Conservation (phyloP, 768 basidiomycete species). For the Daedalea quercina region DNA sequence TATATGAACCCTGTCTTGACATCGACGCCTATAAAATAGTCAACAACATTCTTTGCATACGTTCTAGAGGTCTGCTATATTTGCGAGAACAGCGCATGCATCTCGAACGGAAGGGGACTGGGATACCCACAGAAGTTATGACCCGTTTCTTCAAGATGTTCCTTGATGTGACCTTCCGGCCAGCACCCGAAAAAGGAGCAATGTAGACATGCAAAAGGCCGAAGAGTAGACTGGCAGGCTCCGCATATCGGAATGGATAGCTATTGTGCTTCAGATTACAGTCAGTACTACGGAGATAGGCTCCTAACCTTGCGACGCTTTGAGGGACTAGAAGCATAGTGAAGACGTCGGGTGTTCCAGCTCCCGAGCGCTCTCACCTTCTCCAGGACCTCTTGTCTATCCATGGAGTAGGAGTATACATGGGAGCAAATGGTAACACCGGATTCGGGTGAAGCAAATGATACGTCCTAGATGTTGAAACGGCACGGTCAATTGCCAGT, state of each 20-base stretch:
- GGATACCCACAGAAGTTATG: constrained; percentile 61
- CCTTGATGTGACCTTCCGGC: constrained; percentile 46
- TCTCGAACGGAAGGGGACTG: not conserved
- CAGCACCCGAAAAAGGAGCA: constrained; percentile 71
- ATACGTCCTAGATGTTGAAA: not conserved
- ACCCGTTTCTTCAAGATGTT: constrained; percentile 48
- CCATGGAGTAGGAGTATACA: constrained; percentile 33
- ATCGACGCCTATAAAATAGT: constrained; percentile 55
- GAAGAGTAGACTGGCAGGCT: constrained; percentile 49
- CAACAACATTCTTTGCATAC: no score
- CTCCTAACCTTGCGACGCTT: constrained; percentile 61
- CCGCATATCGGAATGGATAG: constrained; percentile 57
- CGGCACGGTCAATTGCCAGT: no score
- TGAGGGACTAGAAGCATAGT: constrained; percentile 39
- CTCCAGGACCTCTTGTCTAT: constrained; percentile 26
- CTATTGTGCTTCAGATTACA: constrained; percentile 23
- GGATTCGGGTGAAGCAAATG: not conserved
- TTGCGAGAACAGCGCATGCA: no score
- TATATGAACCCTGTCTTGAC: constrained; percentile 67
- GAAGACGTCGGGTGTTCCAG: constrained; percentile 45
- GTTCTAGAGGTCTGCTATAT: no score
- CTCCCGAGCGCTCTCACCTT: constrained; percentile 49
- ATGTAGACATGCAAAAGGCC: constrained; percentile 70
- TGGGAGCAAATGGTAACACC: constrained; percentile 29
- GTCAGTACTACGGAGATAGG: not conserved